phyloP scores from a whole-genome alignment of 306 rosid genomes.

The Delonix regia region DNA sequence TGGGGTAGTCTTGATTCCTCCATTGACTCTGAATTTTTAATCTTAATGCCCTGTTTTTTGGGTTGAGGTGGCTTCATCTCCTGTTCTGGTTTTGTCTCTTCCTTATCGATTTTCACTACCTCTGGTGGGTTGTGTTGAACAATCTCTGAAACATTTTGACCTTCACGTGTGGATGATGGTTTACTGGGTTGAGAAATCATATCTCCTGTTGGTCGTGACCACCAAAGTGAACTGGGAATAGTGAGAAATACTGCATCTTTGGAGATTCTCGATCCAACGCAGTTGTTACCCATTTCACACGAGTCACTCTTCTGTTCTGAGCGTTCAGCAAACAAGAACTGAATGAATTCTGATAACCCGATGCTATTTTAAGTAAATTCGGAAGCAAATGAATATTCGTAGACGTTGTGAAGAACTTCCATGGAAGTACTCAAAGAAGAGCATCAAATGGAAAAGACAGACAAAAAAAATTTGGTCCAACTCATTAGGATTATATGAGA shows the following conservation, averaged over 20 bases:
- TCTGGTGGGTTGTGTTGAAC: conserved; percentile 34
- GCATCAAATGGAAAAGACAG: not conserved
- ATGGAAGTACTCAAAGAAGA: not conserved
- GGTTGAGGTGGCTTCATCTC: not conserved
- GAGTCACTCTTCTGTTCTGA: not conserved
- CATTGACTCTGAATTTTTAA: conserved; percentile 17
- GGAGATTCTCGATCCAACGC: conserved; percentile 55
- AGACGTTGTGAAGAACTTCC: not conserved
- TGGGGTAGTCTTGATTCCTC: conserved; percentile 22
- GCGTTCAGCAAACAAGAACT: conserved; percentile 47
- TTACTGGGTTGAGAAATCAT: conserved; percentile 12
- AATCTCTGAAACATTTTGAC: not conserved
- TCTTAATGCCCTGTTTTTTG: not conserved
- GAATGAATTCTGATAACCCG: conserved; percentile 13
- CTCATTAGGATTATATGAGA: not conserved
- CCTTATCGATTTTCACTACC: conserved; percentile 24
- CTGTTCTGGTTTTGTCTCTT: conserved; percentile 11
- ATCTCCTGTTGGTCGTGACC: conserved; percentile 48
- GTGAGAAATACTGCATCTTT: conserved; percentile 45
- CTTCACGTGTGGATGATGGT: conserved; percentile 7
- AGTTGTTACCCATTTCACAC: conserved; percentile 76
- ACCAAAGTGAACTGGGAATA: conserved; percentile 53
- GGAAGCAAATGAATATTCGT: not conserved
- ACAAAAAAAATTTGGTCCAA: not conserved
- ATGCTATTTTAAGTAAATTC: not conserved